Evolutionary conservation across 31 red algal species (phyloP), one percentile per base, ranked within the genome.

Genomic region (Endocladia muricata): DNA sequence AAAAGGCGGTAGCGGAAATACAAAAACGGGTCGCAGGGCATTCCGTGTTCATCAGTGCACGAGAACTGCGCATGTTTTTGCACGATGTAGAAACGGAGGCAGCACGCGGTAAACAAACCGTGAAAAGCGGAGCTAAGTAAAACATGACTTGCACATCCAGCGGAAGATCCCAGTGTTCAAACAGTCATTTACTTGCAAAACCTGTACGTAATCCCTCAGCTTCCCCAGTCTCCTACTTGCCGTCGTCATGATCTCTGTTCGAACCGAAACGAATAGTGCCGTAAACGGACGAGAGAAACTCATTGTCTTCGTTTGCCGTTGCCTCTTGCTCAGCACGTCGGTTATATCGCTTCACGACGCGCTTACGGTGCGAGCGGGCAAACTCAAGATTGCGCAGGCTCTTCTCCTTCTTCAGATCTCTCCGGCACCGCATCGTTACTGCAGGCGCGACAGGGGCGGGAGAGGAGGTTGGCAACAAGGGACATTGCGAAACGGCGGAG

Each of bases 321-420:
- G 70, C 76, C 47, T 89, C 67, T 62, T 89, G 85, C 4, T 39
- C 85, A 30, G 76, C 77, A 28, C 77, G 76, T 4, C 77, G 71
- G 55, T 81, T 80, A 2, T 77, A 56, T 48, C 68, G 73, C 34
- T 49, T 38, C 19, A 55, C 31, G 37, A 78, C 32, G 40, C 49
- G 70, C 68, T 93, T 93, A 34, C 90, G 79, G 64, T 93, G 90
- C 11, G 57, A 4, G 48, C 81, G 79, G 21, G 90, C 73, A 51
- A 79, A 93, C 61, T 93, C 90, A 19, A 81, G 64, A 48, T 93
- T 93, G 36, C 90, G 71, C 62, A 93, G 54, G 21, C 52, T 56
- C 74, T 93, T 93, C 55, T 93, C 90, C 62, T 93, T 93, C 77
- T 93, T 84, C 23, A 93, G 82, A 70, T 93, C 82, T 36, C 90